Conservation (phyloP, 2,329 filamentous ascomycete species). For the Aspergillus versicolor region DNA sequence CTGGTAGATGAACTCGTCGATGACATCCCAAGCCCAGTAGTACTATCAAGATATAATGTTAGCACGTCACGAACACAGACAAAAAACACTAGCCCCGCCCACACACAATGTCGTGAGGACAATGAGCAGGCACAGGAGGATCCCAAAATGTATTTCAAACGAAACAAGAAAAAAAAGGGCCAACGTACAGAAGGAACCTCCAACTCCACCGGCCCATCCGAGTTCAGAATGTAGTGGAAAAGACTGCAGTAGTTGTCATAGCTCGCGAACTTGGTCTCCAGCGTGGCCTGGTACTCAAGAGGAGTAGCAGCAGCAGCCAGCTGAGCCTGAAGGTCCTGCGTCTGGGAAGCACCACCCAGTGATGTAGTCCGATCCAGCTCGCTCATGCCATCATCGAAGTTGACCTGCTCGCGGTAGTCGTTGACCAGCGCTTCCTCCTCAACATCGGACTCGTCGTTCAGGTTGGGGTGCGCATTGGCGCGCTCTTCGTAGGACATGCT, state of each 20-base stretch:
- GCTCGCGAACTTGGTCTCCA: conserved; percentile 97
- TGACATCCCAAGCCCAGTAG: conserved; percentile 99
- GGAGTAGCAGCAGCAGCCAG: conserved; percentile 89
- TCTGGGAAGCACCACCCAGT: conserved; percentile 68
- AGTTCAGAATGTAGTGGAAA: conserved; percentile 99
- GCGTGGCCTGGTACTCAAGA: conserved; percentile 89
- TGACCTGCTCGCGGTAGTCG: conserved; percentile 94
- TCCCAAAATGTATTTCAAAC: neutral
- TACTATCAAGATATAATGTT: conserved; percentile 58
- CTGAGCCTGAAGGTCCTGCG: conserved; percentile 90
- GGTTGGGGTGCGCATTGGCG: conserved; percentile 41
- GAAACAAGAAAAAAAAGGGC: neutral
- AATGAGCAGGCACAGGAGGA: neutral
- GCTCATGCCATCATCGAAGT: conserved; percentile 83
- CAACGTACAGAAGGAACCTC: conserved; percentile 87
- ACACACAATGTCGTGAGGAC: conserved; percentile 6
- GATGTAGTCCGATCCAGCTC: conserved; percentile 75
- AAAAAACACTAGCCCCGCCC: conserved; percentile 2
- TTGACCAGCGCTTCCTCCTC: conserved; percentile 95
- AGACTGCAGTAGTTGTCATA: conserved; percentile 99
- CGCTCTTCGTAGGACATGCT: conserved; percentile 48
- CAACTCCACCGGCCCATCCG: conserved; percentile 95
- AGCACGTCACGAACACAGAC: conserved; percentile 8
- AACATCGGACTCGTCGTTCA: conserved; percentile 82
- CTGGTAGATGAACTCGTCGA: conserved; percentile 99